phyloP scores from a whole-genome alignment of 805 yeast genomes.

The Wickerhamiella dianesei region DNA sequence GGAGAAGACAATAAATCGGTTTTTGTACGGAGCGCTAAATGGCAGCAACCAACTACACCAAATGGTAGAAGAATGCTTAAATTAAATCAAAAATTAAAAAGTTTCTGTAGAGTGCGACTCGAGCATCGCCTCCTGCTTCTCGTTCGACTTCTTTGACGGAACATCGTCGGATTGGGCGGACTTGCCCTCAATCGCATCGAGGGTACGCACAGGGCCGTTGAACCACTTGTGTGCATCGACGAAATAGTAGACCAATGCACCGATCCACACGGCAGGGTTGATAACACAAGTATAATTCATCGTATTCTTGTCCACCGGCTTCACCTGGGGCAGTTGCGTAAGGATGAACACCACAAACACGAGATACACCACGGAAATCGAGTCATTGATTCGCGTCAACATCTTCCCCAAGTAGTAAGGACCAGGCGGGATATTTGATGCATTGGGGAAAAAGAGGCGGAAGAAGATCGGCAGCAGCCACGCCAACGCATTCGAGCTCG shows the following conservation, averaged over 20 bases:
- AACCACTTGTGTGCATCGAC: slow-evolving; percentile 41
- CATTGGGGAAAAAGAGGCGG: slow-evolving; percentile 35
- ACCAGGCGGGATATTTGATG: slow-evolving; percentile 45
- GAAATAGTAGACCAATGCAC: slow-evolving; percentile 39
- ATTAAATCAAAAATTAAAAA: no score
- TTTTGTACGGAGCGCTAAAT: no score
- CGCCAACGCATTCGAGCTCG: slow-evolving; percentile 49
- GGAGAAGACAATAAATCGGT: no score
- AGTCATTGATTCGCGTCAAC: slow-evolving; percentile 33
- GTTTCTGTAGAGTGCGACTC: neutral
- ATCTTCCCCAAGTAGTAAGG: slow-evolving; percentile 47
- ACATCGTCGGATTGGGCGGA: slow-evolving; percentile 3
- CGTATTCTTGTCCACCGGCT: slow-evolving; percentile 23
- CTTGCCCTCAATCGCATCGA: slow-evolving; percentile 6
- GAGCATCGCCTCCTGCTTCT: neutral
- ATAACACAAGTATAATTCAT: slow-evolving; percentile 65
- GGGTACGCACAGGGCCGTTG: slow-evolving; percentile 37
- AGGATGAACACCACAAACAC: slow-evolving; percentile 37
- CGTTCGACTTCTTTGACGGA: neutral
- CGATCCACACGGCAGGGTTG: slow-evolving; percentile 45
- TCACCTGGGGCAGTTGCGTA: slow-evolving; percentile 46
- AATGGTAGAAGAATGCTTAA: no score
- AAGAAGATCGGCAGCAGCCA: slow-evolving; percentile 50
- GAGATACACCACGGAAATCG: slow-evolving; percentile 38
- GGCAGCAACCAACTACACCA: no score